A percentile compares a stretch with the other conserved stretches of the same genome.
These are phyloP conservation scores for Gossypium lobatum DNA, from an alignment of 441 rosid genomes.

Conservation along the genomic window DNA sequence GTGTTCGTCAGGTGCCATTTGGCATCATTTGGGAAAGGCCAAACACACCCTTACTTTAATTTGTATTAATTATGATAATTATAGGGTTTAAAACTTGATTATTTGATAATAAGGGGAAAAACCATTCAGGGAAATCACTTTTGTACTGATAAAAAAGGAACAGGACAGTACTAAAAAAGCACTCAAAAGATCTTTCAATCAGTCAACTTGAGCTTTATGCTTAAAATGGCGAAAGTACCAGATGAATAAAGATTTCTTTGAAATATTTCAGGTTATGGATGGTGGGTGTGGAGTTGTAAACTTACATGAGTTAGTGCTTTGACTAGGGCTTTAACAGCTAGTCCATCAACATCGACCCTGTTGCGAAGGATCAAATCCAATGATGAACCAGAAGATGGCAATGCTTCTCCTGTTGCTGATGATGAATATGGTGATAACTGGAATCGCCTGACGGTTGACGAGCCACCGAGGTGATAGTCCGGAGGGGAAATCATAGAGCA, in stretches of 20 bases:
- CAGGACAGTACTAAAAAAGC: background rate
- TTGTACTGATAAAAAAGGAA: background rate
- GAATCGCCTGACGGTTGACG: slow-evolving; percentile 12
- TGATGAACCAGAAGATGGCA: slow-evolving; percentile 30
- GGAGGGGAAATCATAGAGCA: slow-evolving; percentile 20
- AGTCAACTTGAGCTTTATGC: too few relatives aligned
- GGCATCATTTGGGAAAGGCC: background rate
- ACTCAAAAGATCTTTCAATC: too few relatives aligned
- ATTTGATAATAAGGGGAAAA: background rate
- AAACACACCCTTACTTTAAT: background rate
- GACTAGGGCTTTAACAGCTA: slow-evolving; percentile 47
- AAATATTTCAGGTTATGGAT: background rate
- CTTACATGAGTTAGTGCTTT: slow-evolving; percentile 77
- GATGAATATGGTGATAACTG: slow-evolving; percentile 11
- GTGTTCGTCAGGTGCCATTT: background rate
- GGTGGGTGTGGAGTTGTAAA: background rate
- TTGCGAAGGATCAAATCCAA: slow-evolving; percentile 41
- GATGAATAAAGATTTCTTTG: background rate
- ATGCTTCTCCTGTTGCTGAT: slow-evolving; percentile 16
- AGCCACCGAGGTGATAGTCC: slow-evolving; percentile 10
- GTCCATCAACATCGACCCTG: slow-evolving; percentile 44
- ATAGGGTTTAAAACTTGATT: background rate
- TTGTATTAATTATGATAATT: background rate
- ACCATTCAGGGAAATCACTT: background rate
- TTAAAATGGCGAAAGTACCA: background rate